Base-by-base conservation (phyloP, 2,329 filamentous ascomycete genomes). In the Beauveria australis region DNA sequence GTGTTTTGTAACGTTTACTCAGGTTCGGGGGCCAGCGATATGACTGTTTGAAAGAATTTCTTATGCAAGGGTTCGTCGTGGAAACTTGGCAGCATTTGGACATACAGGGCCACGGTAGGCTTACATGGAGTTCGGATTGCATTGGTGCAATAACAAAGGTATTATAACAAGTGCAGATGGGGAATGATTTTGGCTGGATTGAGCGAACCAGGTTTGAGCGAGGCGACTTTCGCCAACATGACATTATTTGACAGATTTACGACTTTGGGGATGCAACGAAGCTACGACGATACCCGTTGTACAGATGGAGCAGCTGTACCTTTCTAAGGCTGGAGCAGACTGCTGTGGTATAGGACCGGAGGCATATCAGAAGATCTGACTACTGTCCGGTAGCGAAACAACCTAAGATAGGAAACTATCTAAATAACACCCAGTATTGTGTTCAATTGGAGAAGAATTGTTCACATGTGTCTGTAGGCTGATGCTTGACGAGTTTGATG, bases 81-180 rank as follows among this genome's bases (percentile, higher is more conserved):
- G 40, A 61, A 37, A 46, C 46, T 52, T 52, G n/a, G 44, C 51
- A 56, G 52, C 46, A 53, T 59, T 61, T 54, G 59, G 59, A 61
- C 53, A 55, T 24, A 30, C 52, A 55, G 14, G 24, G 53, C 59
- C 53, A 52, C 24, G 59, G 37, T 33, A 18, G 44, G 53, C 59
- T 51, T 52, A 59, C 53, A 51, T 37, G 59, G 59, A 61, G 59
- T 56, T 61, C 37, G 59, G 59, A 46, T 56, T 52, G 46, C 52
- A 61, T 52, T 61, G 53, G 53, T 33, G 30, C 47, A 22, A 41
- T 40, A 46, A 49, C 33, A 30, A 30, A 24, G 56, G 47, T 41
- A 30, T 56, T 44, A 44, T 44, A 52, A 52, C 47, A 33, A 51
- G 30, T 5, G 47, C 46, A 59, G 37, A 43, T 18, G 47, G 47